Conservation (phyloP, 345 rosid genomes). For the Mangifera indica region DNA sequence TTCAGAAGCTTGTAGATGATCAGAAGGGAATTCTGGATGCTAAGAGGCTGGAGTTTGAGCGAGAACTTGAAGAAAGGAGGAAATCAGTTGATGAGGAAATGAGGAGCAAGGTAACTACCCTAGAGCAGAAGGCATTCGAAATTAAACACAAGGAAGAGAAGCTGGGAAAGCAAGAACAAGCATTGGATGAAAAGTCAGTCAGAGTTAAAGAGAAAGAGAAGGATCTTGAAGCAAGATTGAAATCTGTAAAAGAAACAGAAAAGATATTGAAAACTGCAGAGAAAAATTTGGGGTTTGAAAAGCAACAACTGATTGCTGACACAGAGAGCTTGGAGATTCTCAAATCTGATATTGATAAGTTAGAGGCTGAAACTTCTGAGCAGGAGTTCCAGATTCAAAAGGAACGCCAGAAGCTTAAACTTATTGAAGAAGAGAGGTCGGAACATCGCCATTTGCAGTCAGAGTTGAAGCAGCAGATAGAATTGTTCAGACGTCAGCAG, state of each 20-base stretch:
- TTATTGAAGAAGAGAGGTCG: conserved; percentile 59
- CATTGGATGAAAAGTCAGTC: conserved; percentile 49
- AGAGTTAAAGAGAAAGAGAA: conserved; percentile 71
- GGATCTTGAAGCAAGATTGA: conserved; percentile 56
- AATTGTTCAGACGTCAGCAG: conserved; percentile 47
- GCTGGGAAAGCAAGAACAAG: conserved; percentile 54
- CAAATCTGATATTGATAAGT: conserved; percentile 63
- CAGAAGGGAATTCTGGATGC: conserved; percentile 51
- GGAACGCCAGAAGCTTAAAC: conserved; percentile 53
- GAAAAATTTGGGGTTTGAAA: conserved; percentile 57
- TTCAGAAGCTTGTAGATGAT: conserved; percentile 65
- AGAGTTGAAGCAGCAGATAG: conserved; percentile 63
- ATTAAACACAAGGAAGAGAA: conserved; percentile 52
- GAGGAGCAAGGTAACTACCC: conserved; percentile 41
- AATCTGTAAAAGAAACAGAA: conserved; percentile 58
- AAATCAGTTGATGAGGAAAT: conserved; percentile 59
- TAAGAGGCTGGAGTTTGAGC: conserved; percentile 53
- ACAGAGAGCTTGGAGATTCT: conserved; percentile 50
- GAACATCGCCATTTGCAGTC: conserved; percentile 60
- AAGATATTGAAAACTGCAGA: conserved; percentile 55
- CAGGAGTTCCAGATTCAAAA: conserved; percentile 57
- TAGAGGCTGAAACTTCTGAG: conserved; percentile 53
- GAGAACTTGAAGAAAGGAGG: conserved; percentile 55
- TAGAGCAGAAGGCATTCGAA: conserved; percentile 52
- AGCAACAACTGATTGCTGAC: conserved; percentile 46